Evolutionary conservation across 2,329 filamentous ascomycete species (phyloP).

Genomic region (Beauveria australis): DNA sequence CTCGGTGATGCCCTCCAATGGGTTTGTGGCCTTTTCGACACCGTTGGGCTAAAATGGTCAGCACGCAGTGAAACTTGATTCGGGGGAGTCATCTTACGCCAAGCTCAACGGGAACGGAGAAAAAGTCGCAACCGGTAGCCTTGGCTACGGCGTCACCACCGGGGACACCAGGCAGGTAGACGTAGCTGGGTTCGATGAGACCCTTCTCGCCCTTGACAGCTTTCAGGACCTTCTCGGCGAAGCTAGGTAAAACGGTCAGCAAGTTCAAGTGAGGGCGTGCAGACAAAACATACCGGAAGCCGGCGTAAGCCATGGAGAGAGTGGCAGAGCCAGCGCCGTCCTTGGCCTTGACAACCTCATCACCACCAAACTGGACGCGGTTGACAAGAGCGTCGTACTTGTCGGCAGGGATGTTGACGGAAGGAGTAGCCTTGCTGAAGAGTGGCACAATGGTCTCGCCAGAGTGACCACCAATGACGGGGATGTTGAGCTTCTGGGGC

Average conservation of each 20-base stretch:
- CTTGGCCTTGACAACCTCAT: slow-evolving; percentile 94
- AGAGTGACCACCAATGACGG: slow-evolving; percentile 94
- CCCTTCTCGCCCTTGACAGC: slow-evolving; percentile 83
- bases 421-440: slow-evolving; percentile 82
- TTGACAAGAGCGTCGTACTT: slow-evolving; percentile 87
- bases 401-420: slow-evolving; percentile 73
- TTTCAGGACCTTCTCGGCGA: slow-evolving; percentile 89
- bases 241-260: slow-evolving; percentile 42
- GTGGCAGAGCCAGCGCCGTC: slow-evolving; percentile 85
- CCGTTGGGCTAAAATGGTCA: slow-evolving; percentile 58
- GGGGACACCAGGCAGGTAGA: slow-evolving; percentile 85
- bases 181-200: slow-evolving; percentile 87
- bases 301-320: slow-evolving; percentile 91
- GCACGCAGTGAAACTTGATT: slow-evolving; percentile 16
- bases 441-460: slow-evolving; percentile 97
- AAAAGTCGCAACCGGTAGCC: slow-evolving; percentile 81
- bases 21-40: slow-evolving; percentile 76
- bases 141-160: slow-evolving; percentile 82
- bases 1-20: slow-evolving; percentile 67
- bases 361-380: slow-evolving; percentile 96
- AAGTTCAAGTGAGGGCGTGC: slow-evolving; percentile 5
- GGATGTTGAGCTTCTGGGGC: slow-evolving; percentile 74
- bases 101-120: slow-evolving; percentile 92
- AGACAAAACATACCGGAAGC: slow-evolving; percentile 61
- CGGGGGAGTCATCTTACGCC: slow-evolving; percentile 58